Evolutionary conservation across 2,329 filamentous ascomycete genomes (phyloP).

Genomic region (Fusarium sacchari): DNA sequence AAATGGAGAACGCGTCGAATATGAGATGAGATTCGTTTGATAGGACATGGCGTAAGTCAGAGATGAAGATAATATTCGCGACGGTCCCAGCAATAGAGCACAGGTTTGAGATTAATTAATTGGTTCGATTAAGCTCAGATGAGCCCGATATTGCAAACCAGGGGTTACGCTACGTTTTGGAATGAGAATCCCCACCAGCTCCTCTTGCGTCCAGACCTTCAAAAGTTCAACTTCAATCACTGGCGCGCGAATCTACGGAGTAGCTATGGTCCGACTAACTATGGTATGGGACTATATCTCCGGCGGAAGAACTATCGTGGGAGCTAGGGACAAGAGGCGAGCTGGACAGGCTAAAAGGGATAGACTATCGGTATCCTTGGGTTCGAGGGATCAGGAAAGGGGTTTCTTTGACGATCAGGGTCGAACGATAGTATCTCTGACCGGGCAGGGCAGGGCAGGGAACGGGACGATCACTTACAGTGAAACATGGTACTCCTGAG

Average conservation of each 20-base stretch:
- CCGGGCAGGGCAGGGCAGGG: not conserved
- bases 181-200: slow-evolving; percentile 15
- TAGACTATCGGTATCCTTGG: not conserved
- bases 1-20: slow-evolving; percentile 2
- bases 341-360: slow-evolving; percentile 6
- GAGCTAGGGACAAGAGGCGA: slow-evolving; percentile 11
- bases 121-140: slow-evolving; percentile 33
- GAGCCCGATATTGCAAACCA: slow-evolving; percentile 21
- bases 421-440: slow-evolving; percentile 3
- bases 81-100: not conserved
- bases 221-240: no score
- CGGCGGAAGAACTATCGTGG: slow-evolving; percentile 14
- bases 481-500: slow-evolving; percentile 31
- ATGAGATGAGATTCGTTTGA: slow-evolving; percentile 20
- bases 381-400: slow-evolving; percentile 18
- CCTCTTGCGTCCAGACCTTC: not conserved
- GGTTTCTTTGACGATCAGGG: slow-evolving; percentile 14
- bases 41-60: not conserved
- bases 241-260: slow-evolving; percentile 15
- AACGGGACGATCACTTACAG: slow-evolving; percentile 16
- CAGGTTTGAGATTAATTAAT: slow-evolving; percentile 31
- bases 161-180: slow-evolving; percentile 20
- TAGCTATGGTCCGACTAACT: slow-evolving; percentile 26
- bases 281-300: slow-evolving; percentile 12
- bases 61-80: slow-evolving; percentile 5